These are phyloP conservation scores for Penicillium fimorum DNA, from an alignment of 495 filamentous ascomycete genomes.

Conservation along the genomic window DNA sequence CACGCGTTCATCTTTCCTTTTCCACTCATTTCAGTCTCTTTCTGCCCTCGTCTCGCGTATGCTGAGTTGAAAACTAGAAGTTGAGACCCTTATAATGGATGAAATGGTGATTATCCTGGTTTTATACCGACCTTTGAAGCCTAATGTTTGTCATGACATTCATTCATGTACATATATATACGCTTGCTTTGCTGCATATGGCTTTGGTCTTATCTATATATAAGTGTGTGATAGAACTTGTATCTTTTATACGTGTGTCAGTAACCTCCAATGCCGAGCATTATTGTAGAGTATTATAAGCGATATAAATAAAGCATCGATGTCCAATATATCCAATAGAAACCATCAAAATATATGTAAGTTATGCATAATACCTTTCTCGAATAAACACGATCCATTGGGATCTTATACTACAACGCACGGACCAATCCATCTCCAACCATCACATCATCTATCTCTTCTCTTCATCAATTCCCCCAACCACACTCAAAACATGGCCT, in stretches of 20 bases:
- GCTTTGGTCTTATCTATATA: background rate
- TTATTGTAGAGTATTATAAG: background rate
- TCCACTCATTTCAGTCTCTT: no score
- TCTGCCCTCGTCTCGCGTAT: no score
- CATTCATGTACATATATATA: no score
- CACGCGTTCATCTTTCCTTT: no score
- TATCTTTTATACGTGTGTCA: background rate
- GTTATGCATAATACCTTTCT: background rate
- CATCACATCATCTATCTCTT: conserved; percentile 4
- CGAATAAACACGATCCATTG: background rate
- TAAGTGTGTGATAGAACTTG: background rate
- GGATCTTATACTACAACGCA: background rate
- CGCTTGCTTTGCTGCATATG: no score
- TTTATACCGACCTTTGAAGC: no score
- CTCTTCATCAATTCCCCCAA: background rate
- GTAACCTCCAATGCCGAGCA: no score
- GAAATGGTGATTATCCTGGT: no score
- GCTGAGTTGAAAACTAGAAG: no score
- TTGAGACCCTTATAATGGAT: no score
- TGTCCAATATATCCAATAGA: background rate
- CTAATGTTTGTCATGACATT: no score
- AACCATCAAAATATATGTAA: background rate
- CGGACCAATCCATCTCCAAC: conserved; percentile 4
- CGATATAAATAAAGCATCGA: background rate
- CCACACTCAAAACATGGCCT: conserved; percentile 15